phyloP scores from a whole-genome alignment of 2,329 filamentous ascomycete species.

The Xylariaceae sp. region DNA sequence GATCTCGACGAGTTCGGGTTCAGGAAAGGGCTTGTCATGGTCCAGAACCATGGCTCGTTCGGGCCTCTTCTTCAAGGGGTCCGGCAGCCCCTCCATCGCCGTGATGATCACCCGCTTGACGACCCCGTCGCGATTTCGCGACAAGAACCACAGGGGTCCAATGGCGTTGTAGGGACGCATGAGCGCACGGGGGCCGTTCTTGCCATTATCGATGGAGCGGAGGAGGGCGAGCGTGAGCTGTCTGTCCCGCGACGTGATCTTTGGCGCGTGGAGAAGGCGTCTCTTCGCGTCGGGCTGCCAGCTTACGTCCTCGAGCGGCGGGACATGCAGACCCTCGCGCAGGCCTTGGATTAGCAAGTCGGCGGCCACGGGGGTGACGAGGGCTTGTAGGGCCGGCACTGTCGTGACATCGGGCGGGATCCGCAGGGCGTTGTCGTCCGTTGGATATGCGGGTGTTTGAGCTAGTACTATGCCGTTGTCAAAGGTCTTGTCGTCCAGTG shows the following conservation, averaged over 20 bases:
- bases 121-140: constrained; percentile 26
- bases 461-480: constrained; percentile 72
- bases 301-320: constrained; percentile 44
- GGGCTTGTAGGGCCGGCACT: constrained; percentile 40
- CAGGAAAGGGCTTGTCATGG: too few relatives aligned
- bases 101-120: constrained; percentile 29
- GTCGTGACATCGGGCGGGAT: constrained; percentile 43
- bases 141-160: constrained; percentile 58
- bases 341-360: constrained; percentile 65
- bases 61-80: too few relatives aligned
- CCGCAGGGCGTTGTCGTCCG: constrained; percentile 45
- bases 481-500: constrained; percentile 68
- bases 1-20: too few relatives aligned
- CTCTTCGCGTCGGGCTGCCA: constrained; percentile 24
- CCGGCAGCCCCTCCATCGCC: background rate
- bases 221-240: constrained; percentile 42
- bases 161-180: constrained; percentile 53
- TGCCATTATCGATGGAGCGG: constrained; percentile 37
- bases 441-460: constrained; percentile 55
- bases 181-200: constrained; percentile 36
- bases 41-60: too few relatives aligned
- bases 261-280: constrained; percentile 55
- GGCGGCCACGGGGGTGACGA: constrained; percentile 61
- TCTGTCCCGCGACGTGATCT: constrained; percentile 60
- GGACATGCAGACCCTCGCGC: constrained; percentile 56